Conservation (phyloP, 1,139 yeast genomes). For the Suhomyces bribrorum region DNA sequence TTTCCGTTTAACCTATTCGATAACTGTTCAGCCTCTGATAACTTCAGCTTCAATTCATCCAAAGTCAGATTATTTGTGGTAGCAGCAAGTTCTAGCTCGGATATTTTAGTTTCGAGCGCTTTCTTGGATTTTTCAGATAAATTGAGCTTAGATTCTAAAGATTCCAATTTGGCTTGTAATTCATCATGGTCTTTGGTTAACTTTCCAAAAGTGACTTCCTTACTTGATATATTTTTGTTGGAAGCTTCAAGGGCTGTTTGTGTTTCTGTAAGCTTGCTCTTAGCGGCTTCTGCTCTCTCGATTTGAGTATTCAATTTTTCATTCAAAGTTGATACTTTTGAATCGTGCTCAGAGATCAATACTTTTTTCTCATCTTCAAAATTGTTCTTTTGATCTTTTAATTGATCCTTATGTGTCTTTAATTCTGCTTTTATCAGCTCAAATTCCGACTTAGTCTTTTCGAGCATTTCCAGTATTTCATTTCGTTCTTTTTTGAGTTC, state of each 20-base stretch:
- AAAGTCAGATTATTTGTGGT: neutral
- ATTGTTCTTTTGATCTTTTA: slow-evolving; percentile 1
- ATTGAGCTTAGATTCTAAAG: slow-evolving; percentile 1
- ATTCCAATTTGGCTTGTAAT: neutral
- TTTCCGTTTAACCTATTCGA: neutral
- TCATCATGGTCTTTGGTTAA: neutral
- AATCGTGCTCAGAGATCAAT: slow-evolving; percentile 1
- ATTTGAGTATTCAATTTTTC: slow-evolving; percentile 1
- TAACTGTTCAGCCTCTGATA: neutral
- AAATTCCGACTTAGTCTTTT: neutral
- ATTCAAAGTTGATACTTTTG: slow-evolving; percentile 1
- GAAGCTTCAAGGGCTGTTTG: neutral
- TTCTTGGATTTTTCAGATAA: neutral
- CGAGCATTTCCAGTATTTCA: slow-evolving; percentile 9
- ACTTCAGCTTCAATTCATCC: neutral
- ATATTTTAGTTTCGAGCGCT: neutral
- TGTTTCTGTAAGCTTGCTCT: slow-evolving; percentile 3
- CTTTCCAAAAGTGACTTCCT: neutral
- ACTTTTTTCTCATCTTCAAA: slow-evolving; percentile 4
- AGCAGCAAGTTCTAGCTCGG: neutral
- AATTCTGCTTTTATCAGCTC: neutral
- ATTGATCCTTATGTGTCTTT: slow-evolving; percentile 3
- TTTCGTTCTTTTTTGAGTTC: slow-evolving; percentile 13
- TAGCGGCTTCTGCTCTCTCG: slow-evolving; percentile 1
- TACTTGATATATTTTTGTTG: neutral